Conservation (phyloP, 2,329 filamentous ascomycete genomes). For the Proliferodiscus dingleyae region DNA sequence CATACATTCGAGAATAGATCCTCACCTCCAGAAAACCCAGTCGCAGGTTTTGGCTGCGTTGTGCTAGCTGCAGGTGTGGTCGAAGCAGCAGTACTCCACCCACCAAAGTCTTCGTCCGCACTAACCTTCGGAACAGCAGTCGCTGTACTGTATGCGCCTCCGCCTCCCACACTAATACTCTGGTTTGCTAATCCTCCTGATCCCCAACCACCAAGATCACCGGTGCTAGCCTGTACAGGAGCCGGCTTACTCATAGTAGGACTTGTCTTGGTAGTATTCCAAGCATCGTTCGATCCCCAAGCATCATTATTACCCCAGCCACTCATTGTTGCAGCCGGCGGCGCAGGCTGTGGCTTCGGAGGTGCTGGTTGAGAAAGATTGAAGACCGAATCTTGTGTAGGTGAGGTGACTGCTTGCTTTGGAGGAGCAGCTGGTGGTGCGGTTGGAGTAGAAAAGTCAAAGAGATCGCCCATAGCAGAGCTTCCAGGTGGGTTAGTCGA, state of each 20-base stretch:
- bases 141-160: constrained; percentile 57
- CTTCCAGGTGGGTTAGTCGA: constrained; percentile 26
- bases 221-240: constrained; percentile 39
- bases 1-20: constrained; percentile 96
- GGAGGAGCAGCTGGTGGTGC: constrained; percentile 40
- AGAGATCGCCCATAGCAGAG: constrained; percentile 71
- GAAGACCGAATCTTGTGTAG: constrained; percentile 62
- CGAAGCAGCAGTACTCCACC: constrained; percentile 76
- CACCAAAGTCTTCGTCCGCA: constrained; percentile 92
- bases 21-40: constrained; percentile 64
- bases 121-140: constrained; percentile 60
- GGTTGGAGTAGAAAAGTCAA: constrained; percentile 63
- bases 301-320: constrained; percentile 42
- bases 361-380: constrained; percentile 61
- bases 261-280: constrained; percentile 52
- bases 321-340: constrained; percentile 32
- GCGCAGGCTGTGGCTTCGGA: constrained; percentile 35
- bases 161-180: constrained; percentile 56
- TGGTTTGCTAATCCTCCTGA: constrained; percentile 45
- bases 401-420: constrained; percentile 32
- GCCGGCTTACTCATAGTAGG: constrained; percentile 46
- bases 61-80: constrained; percentile 41
- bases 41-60: constrained; percentile 48
- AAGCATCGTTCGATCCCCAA: constrained; percentile 80
- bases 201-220: constrained; percentile 60